These are phyloP conservation scores for Chlorella sp. DNA, from an alignment of 139 green algal species.

Conservation along the genomic window DNA sequence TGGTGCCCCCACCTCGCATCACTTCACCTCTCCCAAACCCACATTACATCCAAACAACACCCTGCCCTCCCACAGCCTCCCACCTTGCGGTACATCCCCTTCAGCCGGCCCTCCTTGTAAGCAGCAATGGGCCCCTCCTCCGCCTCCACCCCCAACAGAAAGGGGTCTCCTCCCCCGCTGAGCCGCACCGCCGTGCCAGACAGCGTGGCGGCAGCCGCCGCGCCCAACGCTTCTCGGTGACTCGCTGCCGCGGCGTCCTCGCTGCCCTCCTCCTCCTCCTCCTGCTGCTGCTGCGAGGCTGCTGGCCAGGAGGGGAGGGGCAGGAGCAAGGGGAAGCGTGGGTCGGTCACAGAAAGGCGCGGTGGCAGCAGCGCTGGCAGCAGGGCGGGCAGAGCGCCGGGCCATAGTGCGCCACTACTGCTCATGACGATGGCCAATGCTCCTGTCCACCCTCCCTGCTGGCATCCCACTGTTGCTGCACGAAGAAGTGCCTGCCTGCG, in stretches of 20 bases:
- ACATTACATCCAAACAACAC: background rate
- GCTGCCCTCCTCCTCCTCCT: background rate
- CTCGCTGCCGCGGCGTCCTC: background rate
- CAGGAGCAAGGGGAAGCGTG: too few relatives aligned
- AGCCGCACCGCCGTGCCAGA: slow-evolving; percentile 40
- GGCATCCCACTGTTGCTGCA: too few relatives aligned
- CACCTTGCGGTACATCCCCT: slow-evolving; percentile 56
- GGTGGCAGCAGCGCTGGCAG: too few relatives aligned
- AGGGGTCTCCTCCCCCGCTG: slow-evolving; percentile 13
- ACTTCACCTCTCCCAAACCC: background rate
- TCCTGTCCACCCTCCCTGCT: too few relatives aligned
- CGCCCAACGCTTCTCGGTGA: background rate
- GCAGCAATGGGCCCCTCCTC: slow-evolving; percentile 58
- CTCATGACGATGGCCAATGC: too few relatives aligned
- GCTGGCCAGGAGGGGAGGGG: background rate
- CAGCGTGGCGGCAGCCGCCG: slow-evolving; percentile 31
- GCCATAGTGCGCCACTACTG: too few relatives aligned
- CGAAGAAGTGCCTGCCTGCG: background rate
- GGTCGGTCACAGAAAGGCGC: too few relatives aligned
- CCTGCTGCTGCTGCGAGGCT: slow-evolving; percentile 17
- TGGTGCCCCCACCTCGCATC: too few relatives aligned
- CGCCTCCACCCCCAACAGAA: slow-evolving; percentile 6
- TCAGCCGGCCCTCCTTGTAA: slow-evolving; percentile 57
- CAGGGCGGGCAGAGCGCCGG: too few relatives aligned
- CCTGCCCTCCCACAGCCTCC: background rate